Conservation (phyloP, 2,329 filamentous ascomycete genomes). For the Fusarium illudens region DNA sequence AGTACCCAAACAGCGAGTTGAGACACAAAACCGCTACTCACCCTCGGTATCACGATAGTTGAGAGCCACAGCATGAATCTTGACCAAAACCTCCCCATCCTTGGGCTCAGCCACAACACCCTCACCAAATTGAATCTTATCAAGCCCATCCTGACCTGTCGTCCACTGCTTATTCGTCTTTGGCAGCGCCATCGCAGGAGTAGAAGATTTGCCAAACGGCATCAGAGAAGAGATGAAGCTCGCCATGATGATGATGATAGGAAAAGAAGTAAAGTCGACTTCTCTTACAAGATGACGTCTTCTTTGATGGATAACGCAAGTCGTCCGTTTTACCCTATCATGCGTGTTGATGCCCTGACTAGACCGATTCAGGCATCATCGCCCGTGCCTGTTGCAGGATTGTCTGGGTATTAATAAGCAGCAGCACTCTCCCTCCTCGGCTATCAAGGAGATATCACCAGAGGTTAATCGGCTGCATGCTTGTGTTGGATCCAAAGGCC, state of each 20-base stretch:
- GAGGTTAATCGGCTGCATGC: neutral
- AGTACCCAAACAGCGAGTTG: neutral
- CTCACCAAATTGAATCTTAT: slow-evolving; percentile 58
- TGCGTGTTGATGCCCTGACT: neutral
- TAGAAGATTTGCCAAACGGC: slow-evolving; percentile 27
- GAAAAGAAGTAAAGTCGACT: neutral
- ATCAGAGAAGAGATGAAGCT: slow-evolving; percentile 36
- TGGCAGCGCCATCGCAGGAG: slow-evolving; percentile 20
- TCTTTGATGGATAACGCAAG: neutral
- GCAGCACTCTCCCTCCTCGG: neutral
- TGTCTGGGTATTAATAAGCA: slow-evolving; percentile 26
- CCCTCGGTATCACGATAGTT: slow-evolving; percentile 62
- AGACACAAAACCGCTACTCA: slow-evolving; percentile 29
- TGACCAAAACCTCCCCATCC: slow-evolving; percentile 61
- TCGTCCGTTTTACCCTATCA: slow-evolving; percentile 24
- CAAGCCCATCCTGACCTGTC: slow-evolving; percentile 63
- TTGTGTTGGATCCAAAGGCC: too few relatives aligned
- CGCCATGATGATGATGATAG: slow-evolving; percentile 20
- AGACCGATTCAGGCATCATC: slow-evolving; percentile 23
- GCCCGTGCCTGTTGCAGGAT: neutral
- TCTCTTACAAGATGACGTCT: slow-evolving; percentile 16
- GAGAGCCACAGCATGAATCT: slow-evolving; percentile 56
- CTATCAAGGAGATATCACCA: neutral
- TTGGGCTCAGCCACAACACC: slow-evolving; percentile 57
- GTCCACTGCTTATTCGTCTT: slow-evolving; percentile 61